Evolutionary conservation across 495 filamentous ascomycete species (phyloP), one percentile per base, ranked within the genome.

Genomic region (Lepraria neglecta): DNA sequence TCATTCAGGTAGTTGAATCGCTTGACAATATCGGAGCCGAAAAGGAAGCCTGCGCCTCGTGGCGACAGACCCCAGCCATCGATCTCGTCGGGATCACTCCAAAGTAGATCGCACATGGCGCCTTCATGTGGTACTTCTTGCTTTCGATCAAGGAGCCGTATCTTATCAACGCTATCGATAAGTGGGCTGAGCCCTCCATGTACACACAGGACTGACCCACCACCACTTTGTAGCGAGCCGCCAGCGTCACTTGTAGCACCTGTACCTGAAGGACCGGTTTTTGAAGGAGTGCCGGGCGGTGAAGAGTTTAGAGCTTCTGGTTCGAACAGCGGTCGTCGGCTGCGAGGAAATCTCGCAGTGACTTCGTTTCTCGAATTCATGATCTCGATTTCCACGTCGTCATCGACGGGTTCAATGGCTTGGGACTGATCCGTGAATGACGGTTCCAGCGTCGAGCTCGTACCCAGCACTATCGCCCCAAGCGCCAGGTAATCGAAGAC

Each of bases 101-200:
- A 98, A 15, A 98, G 80, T 6, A 98, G 78, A 75, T 98, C 94
- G 72, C 94, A 98, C 94, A 98, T 98, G 65, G 94, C 90, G 56
- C 94, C 94, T 77, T 98, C 94, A 73, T 98, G 94, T 0, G 94
- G 94, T 3, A 98, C 94, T 73, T 98, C 94, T 74, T 98, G 94
- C 73, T 97, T 98, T 47, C 94, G 85, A 73, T 98, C 94, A 30
- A 98, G 81, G 17, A 97, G 78, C 30, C 95, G 84, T 73, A 98
- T 98, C 72, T 96, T 96, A 74, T 98, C 95, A 56, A 98, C 88
- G 17, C 80, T 89, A 70, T 97, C 95, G 66, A 98, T 89, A 11
- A 96, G 77, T 2, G 94, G 94, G 40, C 87, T 91, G 33, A 98
- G 77, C 4, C 94, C 94, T 50, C 94, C 94, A 72, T 98, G 94